Conservation (phyloP, 805 yeast species). For the Saccharomycopsis vini region DNA sequence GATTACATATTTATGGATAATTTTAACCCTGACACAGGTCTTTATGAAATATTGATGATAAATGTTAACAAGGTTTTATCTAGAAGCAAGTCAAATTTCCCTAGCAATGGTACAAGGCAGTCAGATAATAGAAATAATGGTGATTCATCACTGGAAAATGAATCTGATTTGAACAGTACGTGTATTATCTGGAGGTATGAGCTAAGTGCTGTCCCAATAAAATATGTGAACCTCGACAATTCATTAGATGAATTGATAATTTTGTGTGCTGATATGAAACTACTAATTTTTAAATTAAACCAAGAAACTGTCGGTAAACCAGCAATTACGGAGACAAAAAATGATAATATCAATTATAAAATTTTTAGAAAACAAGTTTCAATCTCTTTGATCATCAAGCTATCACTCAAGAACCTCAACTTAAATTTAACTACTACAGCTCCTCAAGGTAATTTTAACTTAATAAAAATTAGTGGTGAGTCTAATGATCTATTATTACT, state of each 20-base stretch:
- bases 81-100: background rate
- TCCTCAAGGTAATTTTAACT: slow-evolving; percentile 17
- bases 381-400: slow-evolving; percentile 11
- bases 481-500: slow-evolving; percentile 22
- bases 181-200: slow-evolving; percentile 26
- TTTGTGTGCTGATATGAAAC: slow-evolving; percentile 18
- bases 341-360: slow-evolving; percentile 7
- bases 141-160: too few relatives aligned
- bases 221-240: slow-evolving; percentile 20
- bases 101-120: background rate
- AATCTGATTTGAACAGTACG: slow-evolving; percentile 20
- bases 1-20: slow-evolving; percentile 16
- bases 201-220: slow-evolving; percentile 18
- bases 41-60: slow-evolving; percentile 17
- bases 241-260: slow-evolving; percentile 21
- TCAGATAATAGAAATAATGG: background rate
- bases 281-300: slow-evolving; percentile 22
- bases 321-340: slow-evolving; percentile 18
- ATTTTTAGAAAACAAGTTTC: slow-evolving; percentile 15
- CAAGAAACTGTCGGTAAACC: slow-evolving; percentile 16
- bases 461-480: slow-evolving; percentile 9
- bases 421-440: slow-evolving; percentile 11
- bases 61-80: slow-evolving; percentile 10
- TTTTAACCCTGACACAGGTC: slow-evolving; percentile 11
- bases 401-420: slow-evolving; percentile 18